Conservation (phyloP, 129 eudicot genomes). For the Helianthus annuus region HanXRQr2.0-SUNRISE NC_035446.2:115152535-115153034, state of each 20-base stretch:
- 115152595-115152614: too few species aligned
- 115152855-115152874: conserved; percentile 4
- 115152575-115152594: too few species aligned
- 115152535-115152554: too few species aligned
- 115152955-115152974: conserved; percentile 23
- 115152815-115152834: conserved; percentile 65
- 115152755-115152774: too few species aligned
- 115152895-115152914: conserved; percentile 8
- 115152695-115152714: conserved; percentile 65
- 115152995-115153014: too few species aligned
- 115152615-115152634: too few species aligned
- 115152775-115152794: conserved; percentile 42
- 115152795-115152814: conserved; percentile 69
- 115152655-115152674: conserved; percentile 17
- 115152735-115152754: conserved; percentile 58
- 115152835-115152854: conserved; percentile 70
- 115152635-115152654: not conserved
- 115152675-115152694: conserved; percentile 48
- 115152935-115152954: conserved; percentile 25
- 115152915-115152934: conserved; percentile 34
- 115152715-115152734: conserved; percentile 65
- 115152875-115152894: not conserved
- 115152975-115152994: not conserved
- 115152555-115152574: too few species aligned
- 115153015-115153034: too few species aligned